These are phyloP conservation scores for Penicillium paxilli DNA, from an alignment of 495 filamentous ascomycete genomes.

Conservation along the genomic window DNA sequence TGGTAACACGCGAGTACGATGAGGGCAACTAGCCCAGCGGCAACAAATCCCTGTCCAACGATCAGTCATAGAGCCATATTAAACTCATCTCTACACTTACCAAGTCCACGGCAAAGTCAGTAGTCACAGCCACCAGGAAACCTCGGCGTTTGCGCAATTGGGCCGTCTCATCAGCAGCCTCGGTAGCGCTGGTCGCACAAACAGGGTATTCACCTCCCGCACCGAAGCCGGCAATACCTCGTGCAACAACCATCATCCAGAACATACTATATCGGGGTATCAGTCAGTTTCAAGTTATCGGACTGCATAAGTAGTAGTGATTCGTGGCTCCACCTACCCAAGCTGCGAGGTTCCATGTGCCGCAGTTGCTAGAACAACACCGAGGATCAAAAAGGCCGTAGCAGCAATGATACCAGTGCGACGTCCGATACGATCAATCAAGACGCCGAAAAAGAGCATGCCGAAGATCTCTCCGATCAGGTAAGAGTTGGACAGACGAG, in stretches of 20 bases:
- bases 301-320: too few species aligned
- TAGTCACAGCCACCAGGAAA: slow-evolving; percentile 32
- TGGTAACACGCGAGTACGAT: slow-evolving; percentile 33
- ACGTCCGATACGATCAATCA: slow-evolving; percentile 32
- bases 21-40: slow-evolving; percentile 28
- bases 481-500: slow-evolving; percentile 33
- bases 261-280: slow-evolving; percentile 38
- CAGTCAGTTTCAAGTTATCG: too few species aligned
- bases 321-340: slow-evolving; percentile 12
- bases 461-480: slow-evolving; percentile 37
- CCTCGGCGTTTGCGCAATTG: slow-evolving; percentile 29
- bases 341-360: slow-evolving; percentile 28
- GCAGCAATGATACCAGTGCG: slow-evolving; percentile 26
- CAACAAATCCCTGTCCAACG: slow-evolving; percentile 27
- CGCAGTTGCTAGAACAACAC: slow-evolving; percentile 30
- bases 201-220: slow-evolving; percentile 51
- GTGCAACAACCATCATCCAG: slow-evolving; percentile 56
- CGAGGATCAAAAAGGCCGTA: slow-evolving; percentile 27
- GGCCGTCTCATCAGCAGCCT: slow-evolving; percentile 45
- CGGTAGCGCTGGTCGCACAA: slow-evolving; percentile 42
- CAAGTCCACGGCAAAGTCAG: slow-evolving; percentile 33
- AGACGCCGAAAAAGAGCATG: slow-evolving; percentile 35
- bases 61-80: background rate
- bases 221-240: slow-evolving; percentile 55
- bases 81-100: slow-evolving; percentile 1